Percentiles rank a stretch among this genome's conserved stretches.
phyloP scores from a whole-genome alignment of 129 eudicot genomes.

The Chrysanthemum seticuspe region DNA sequence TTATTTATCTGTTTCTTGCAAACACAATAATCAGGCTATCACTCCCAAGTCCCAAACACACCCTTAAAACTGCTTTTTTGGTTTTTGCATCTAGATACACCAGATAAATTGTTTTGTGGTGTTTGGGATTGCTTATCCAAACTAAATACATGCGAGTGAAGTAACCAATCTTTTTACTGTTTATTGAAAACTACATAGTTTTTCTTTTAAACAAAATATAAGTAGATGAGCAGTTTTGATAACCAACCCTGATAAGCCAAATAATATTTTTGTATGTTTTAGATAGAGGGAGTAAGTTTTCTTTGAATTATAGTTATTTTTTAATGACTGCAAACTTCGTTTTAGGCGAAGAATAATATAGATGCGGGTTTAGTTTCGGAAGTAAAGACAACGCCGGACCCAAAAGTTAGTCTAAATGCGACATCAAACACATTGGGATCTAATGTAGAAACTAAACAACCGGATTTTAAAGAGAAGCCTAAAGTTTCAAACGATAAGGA shows the following conservation, averaged over 20 bases:
- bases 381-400: conserved; percentile 2
- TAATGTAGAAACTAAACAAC: conserved; percentile 29
- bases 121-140: too few relatives aligned
- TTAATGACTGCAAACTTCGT: conserved; percentile 7
- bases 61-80: too few relatives aligned
- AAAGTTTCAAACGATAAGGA: conserved; percentile 28
- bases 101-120: too few relatives aligned
- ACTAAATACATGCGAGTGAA: too few relatives aligned
- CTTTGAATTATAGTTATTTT: background rate
- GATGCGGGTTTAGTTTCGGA: conserved; percentile 24
- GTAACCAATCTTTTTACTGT: too few relatives aligned
- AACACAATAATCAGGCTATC: background rate
- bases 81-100: too few relatives aligned
- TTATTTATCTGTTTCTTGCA: too few relatives aligned
- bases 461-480: conserved; percentile 32
- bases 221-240: too few relatives aligned
- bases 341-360: conserved; percentile 39
- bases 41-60: background rate
- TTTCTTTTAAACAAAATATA: too few relatives aligned
- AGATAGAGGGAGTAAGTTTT: background rate
- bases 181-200: too few relatives aligned
- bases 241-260: too few relatives aligned
- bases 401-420: conserved; percentile 23
- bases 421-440: conserved; percentile 29
- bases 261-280: background rate